These are phyloP conservation scores for Yarrowia sp. DNA, from an alignment of 805 yeast species.

Conservation along the genomic window DNA sequence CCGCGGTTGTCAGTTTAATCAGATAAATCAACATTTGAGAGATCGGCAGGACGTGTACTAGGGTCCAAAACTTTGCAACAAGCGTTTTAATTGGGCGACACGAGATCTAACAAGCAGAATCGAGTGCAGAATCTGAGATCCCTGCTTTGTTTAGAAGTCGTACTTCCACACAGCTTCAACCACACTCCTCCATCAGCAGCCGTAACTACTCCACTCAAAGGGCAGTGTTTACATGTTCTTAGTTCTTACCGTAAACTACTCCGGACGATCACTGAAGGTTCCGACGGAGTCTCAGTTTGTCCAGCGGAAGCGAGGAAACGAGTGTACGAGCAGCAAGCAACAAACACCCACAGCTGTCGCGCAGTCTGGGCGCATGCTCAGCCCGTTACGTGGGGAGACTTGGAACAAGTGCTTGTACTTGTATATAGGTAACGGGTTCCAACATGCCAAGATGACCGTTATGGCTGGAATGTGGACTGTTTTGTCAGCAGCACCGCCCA, in stretches of 20 bases:
- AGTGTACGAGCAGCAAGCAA: conserved; percentile 17
- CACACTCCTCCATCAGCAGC: no score
- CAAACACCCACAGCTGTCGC: conserved; percentile 6
- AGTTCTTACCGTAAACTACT: no score
- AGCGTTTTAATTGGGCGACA: conserved; percentile 15
- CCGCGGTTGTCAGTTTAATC: conserved; percentile 9
- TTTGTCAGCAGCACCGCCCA: neutral
- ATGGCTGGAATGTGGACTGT: neutral
- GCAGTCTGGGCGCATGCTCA: conserved; percentile 7
- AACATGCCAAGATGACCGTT: neutral
- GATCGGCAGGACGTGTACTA: conserved; percentile 26
- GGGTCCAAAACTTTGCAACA: conserved; percentile 15
- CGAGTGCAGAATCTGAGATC: no score
- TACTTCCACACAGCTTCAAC: no score
- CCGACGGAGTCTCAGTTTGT: conserved; percentile 26
- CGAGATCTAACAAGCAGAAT: neutral
- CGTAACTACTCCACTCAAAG: no score
- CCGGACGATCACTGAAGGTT: neutral
- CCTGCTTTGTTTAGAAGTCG: no score
- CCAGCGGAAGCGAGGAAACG: neutral
- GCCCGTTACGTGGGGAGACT: no score
- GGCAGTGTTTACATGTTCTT: no score
- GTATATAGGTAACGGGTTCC: neutral
- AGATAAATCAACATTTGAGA: conserved; percentile 16
- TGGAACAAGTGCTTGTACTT: no score